A percentile compares a stretch with the other conserved stretches of the same genome.
These are phyloP conservation scores for Zymoseptoria passerinii DNA, from an alignment of 2,329 filamentous ascomycete species.

Conservation along the genomic window DNA sequence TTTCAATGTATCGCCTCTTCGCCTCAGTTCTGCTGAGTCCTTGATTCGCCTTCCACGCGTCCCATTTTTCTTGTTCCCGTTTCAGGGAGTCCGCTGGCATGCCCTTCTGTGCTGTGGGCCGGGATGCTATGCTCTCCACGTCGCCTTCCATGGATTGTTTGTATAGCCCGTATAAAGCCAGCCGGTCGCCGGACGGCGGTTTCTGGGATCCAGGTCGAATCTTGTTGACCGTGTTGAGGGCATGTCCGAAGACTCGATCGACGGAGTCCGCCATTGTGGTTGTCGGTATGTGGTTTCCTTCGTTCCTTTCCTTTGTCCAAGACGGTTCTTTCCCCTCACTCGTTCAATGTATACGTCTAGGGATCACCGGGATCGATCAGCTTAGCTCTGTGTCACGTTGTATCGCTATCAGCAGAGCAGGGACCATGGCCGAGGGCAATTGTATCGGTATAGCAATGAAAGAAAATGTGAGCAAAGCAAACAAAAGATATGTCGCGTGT, in stretches of 20 bases:
- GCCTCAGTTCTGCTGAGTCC: slow-evolving; percentile 81
- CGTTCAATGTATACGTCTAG: not conserved
- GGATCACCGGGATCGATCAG: not conserved
- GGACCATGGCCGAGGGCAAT: not conserved
- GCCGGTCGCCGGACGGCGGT: slow-evolving; percentile 73
- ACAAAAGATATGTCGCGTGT: not conserved
- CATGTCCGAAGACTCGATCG: slow-evolving; percentile 94
- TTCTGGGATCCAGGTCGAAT: slow-evolving; percentile 88
- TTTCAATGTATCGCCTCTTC: slow-evolving; percentile 88
- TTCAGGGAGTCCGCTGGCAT: slow-evolving; percentile 16
- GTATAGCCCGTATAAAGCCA: slow-evolving; percentile 94
- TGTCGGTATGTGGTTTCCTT: not conserved
- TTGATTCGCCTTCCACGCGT: slow-evolving; percentile 87
- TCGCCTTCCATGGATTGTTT: slow-evolving; percentile 99
- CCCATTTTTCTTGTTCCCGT: slow-evolving; percentile 47
- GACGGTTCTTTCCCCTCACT: not conserved
- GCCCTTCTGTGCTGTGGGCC: slow-evolving; percentile 46
- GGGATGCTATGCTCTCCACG: slow-evolving; percentile 86
- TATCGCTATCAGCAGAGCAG: not conserved
- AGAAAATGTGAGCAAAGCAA: not conserved
- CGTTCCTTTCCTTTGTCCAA: not conserved
- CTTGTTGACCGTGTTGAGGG: slow-evolving; percentile 96
- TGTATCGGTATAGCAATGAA: not conserved
- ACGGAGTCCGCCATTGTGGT: slow-evolving; percentile 26
- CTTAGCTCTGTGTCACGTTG: slow-evolving; percentile 1